A percentile compares a stretch with the other conserved stretches of the same genome.
These are phyloP conservation scores for Glutinoglossum americanum DNA, from an alignment of 495 filamentous ascomycete genomes.

Conservation along the genomic window DNA sequence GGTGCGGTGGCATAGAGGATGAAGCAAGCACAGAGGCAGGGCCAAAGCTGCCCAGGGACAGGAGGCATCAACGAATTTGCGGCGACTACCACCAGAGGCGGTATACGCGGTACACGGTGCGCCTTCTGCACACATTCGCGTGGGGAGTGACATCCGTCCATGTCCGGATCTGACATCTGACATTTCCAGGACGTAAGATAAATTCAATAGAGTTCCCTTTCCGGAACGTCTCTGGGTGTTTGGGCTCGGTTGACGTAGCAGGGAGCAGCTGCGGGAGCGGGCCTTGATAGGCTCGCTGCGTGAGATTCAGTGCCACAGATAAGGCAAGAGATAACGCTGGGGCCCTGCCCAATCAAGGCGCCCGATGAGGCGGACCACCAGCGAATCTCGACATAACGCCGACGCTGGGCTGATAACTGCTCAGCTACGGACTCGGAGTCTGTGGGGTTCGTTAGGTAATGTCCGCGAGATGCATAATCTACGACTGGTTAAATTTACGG, in stretches of 20 bases:
- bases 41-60: background rate
- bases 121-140: background rate
- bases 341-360: background rate
- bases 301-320: background rate
- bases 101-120: background rate
- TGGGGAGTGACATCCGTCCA: background rate
- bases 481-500: background rate
- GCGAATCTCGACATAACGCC: background rate
- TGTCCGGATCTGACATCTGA: background rate
- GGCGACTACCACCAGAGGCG: background rate
- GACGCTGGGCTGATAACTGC: background rate
- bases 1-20: background rate
- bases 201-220: constrained; percentile 2
- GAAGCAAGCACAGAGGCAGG: background rate
- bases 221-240: background rate
- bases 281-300: background rate
- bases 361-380: background rate
- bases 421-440: background rate
- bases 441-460: constrained; percentile 2
- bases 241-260: background rate
- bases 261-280: background rate
- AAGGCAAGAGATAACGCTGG: background rate
- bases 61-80: background rate
- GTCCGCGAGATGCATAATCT: background rate
- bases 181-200: constrained; percentile 3